These are phyloP conservation scores for Aspergillus flavus DNA, from an alignment of 2,329 filamentous ascomycete genomes.

Conservation along the genomic window DNA sequence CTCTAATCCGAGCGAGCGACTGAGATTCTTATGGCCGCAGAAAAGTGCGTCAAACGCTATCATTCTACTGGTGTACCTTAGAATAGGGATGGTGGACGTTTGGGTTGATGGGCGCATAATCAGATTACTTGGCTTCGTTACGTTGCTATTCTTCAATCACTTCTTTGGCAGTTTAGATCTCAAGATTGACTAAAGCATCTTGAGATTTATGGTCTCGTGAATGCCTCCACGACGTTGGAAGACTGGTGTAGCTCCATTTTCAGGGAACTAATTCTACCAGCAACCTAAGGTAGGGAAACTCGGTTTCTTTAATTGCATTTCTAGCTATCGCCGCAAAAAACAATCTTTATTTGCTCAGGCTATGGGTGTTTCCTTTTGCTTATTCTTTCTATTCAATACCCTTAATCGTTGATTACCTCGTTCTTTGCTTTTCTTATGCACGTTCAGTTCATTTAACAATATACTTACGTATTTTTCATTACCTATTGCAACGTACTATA, in stretches of 20 bases:
- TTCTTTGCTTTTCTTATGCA: not conserved
- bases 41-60: not conserved
- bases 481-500: not conserved
- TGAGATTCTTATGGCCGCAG: too few relatives aligned
- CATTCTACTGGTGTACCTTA: not conserved
- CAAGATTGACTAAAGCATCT: not conserved
- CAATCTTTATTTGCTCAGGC: too few relatives aligned
- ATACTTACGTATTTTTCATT: not conserved
- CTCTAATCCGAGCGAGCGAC: not conserved
- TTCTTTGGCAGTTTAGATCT: not conserved
- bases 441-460: not conserved
- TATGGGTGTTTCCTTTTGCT: not conserved
- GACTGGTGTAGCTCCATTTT: not conserved
- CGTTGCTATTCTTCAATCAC: not conserved
- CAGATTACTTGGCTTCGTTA: not conserved
- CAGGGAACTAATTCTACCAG: not conserved
- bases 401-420: not conserved
- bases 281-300: not conserved
- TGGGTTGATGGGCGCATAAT: not conserved
- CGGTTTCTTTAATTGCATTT: not conserved
- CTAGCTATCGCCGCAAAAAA: not conserved
- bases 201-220: not conserved
- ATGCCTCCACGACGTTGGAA: not conserved
- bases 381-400: not conserved
- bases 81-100: not conserved